Evolutionary conservation across 2,329 filamentous ascomycete species (phyloP), one percentile per base, ranked within the genome.

Genomic region (Lecanoromycetidae sp.): DNA sequence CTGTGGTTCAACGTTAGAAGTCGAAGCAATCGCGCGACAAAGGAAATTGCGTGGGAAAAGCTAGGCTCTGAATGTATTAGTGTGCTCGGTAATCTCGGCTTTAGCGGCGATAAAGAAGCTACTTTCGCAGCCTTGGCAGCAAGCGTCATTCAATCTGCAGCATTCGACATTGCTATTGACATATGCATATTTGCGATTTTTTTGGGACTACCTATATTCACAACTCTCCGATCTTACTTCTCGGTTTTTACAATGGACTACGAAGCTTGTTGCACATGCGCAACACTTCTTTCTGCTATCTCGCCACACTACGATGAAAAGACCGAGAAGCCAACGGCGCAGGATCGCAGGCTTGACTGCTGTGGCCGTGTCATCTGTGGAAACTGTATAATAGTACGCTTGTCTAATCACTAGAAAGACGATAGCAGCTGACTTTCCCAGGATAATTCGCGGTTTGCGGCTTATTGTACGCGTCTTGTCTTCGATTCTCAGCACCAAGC

Each of bases 341-440:
- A 71, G 39, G 74, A 81, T 58, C 75, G 82, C 43, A 67, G 71
- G 51, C 68, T 87, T 25, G 71, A 72, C 27, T 90, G 85, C 62
- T 90, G 84, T 61, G 69, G 68, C 36, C 74, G 84, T 45, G 68
- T 78, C 32, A 83, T 90, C 57, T 91, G 84, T 63, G 76, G 77
- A 13, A 69, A 69, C 51, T 90, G 84, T 63, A 75, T 85, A 56
- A 66, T 75, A 60, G 80, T 77, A 50, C 49, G 42, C 19, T 20
- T 34, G 7, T 15, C n/a, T 39, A 7, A 15, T n/a, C 19, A 9
- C 2, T 5, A 30, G 3, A 20, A 4, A 9, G 26, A n/a, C 7
- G 27, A 30, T 12, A 15, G 20, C 4, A 22, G 19, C 46, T 53
- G 20, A 51, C 15, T 8, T 3, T 20, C 23, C 12, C 22, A 78